Evolutionary conservation across 805 yeast species (phyloP), one percentile per base, ranked within the genome.

Genomic region (Allodekkera sacchari): DNA sequence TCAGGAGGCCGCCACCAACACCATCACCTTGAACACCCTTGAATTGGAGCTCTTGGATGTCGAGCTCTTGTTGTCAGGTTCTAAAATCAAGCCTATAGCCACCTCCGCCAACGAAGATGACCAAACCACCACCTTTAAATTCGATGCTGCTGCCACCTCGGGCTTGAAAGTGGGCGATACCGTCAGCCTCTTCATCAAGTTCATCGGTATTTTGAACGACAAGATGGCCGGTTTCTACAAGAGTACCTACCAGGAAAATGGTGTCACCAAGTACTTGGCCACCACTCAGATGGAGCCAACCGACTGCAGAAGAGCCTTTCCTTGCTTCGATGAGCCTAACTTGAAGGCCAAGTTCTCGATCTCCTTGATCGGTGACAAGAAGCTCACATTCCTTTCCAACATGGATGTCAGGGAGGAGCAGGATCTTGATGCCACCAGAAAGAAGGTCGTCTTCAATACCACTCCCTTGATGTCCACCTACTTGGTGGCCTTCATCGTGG

Each of bases 231-330:
- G 77, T 7, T 70, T 72, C 49, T 72, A 71, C 52, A 57, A 66
- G 44, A 70, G 77, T 7, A 50, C 60, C 5, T 72, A 71, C 43
- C 68, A 65, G 36, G 50, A 52, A 32, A 46, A 63, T 26, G 74
- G 68, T 14, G 53, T 47, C 28, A 56, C 60, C 11, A 66, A 67
- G 44, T 48, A 48, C 37, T 62, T 71, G 61, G 62, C 70, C 13
- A 63, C 74, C n/a, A 72, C 79, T 16, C 79, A 72, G 47, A 70
- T 72, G 49, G 79, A 72, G 50, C 73, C 79, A 29, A 70, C 77
- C 6, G 77, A 71, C 41, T 74, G 76, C 34, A 61, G 79, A 53
- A 59, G 74, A 39, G 72, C 76, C 7, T 72, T 72, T 50, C 79
- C 79, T 9, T 69, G 73, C 43, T 52, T 71, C 35, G 78, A 72